Percentiles rank a stretch among this genome's conserved stretches.
Conservation (phyloP, 306 rosid genomes). For the Lathyrus aphaca region DNA sequence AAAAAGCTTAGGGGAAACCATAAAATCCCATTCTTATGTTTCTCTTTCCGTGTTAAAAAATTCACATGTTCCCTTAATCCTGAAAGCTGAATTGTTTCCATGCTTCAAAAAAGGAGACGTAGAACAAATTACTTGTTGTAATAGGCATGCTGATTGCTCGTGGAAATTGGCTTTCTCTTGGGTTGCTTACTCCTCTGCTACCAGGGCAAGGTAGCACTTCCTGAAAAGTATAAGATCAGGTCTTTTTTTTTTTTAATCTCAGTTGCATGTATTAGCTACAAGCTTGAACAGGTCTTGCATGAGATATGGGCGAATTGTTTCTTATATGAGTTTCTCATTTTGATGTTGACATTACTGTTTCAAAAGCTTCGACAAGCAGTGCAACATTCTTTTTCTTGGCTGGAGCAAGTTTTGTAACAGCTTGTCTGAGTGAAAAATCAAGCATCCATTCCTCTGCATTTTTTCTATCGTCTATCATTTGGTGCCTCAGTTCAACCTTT, state of each 20-base stretch:
- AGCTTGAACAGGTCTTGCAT: constrained; percentile 66
- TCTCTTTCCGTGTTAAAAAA: constrained; percentile 20
- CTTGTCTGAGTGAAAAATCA: constrained; percentile 69
- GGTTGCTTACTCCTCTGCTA: constrained; percentile 15
- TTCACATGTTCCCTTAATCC: not conserved
- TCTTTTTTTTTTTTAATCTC: constrained; percentile 23
- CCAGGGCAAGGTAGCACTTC: constrained; percentile 7
- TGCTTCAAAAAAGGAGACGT: constrained; percentile 30
- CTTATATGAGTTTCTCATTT: constrained; percentile 45
- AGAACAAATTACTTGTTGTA: constrained; percentile 13
- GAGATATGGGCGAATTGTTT: constrained; percentile 49
- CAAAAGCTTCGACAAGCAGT: constrained; percentile 89
- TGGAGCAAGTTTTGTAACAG: constrained; percentile 75
- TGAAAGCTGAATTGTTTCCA: constrained; percentile 24
- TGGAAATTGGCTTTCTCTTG: constrained; percentile 5
- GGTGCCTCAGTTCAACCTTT: constrained; percentile 76
- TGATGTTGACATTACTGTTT: constrained; percentile 65
- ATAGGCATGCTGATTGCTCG: constrained; percentile 33
- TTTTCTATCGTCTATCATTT: constrained; percentile 67
- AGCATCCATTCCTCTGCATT: constrained; percentile 89
- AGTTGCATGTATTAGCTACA: constrained; percentile 52
- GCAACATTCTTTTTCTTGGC: constrained; percentile 83
- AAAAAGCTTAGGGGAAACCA: constrained; percentile 26
- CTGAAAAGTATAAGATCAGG: not conserved
- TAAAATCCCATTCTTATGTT: not conserved